These are phyloP conservation scores for Extremus antarcticus DNA, from an alignment of 495 filamentous ascomycete species.

Conservation along the genomic window DNA sequence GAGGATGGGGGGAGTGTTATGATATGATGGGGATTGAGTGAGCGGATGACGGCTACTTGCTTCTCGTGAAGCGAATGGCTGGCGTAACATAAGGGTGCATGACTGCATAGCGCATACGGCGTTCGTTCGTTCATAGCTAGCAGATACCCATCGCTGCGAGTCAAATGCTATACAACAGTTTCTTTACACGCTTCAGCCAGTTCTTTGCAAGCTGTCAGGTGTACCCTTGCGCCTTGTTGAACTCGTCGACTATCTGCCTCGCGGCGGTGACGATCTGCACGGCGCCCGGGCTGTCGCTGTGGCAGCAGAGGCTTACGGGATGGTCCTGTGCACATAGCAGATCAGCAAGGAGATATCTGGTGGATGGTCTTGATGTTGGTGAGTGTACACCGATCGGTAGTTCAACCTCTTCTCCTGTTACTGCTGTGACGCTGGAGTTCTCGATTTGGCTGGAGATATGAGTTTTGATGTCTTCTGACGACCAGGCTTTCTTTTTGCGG, in stretches of 20 bases:
- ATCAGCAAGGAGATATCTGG: neutral
- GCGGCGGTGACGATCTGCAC: conserved; percentile 42
- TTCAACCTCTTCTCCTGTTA: conserved; percentile 36
- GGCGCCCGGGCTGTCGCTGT: conserved; percentile 44
- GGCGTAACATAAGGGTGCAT: neutral
- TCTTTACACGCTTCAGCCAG: neutral
- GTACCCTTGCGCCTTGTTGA: conserved; percentile 20
- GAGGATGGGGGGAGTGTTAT: neutral
- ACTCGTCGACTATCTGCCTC: conserved; percentile 29
- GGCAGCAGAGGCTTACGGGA: conserved; percentile 42
- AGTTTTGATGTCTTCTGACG: conserved; percentile 32
- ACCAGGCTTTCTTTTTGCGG: conserved; percentile 46
- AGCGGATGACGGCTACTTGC: too few relatives aligned
- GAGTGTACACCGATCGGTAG: conserved; percentile 31
- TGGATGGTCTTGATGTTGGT: neutral
- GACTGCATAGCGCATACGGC: conserved; percentile 7
- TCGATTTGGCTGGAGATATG: conserved; percentile 40
- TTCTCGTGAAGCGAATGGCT: too few relatives aligned
- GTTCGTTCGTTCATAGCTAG: neutral
- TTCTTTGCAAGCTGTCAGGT: neutral
- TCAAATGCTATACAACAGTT: neutral
- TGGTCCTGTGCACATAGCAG: conserved; percentile 25
- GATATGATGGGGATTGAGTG: neutral
- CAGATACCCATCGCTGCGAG: neutral
- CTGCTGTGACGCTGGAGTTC: conserved; percentile 34